Evolutionary conservation across 352 stramenopile genomes (phyloP), one percentile per base, ranked within the genome.

Genomic region (Pythium volutum): DNA sequence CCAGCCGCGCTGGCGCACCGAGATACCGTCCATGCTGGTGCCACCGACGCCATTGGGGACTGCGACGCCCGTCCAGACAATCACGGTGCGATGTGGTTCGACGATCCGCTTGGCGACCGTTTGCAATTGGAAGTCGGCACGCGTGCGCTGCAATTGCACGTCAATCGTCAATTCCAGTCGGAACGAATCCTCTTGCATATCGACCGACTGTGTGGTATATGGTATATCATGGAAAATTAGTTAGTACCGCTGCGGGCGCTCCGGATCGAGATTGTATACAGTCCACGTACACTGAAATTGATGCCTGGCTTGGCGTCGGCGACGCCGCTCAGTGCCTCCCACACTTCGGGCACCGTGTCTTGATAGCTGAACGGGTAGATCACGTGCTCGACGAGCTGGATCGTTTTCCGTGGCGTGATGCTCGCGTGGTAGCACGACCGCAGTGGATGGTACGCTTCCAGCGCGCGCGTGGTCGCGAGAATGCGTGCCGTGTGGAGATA

Each of bases 1-100:
- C 59, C 59, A 66, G 2, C 50, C 59, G 2, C 23, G 22, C n/a
- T 66, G 59, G 0, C 31, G 38, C 4, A 66, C 50, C 9, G 22
- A 43, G 14, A 66, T 54, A 20, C 59, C 59, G 16, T 51, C 38
- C 31, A 59, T 59, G n/a, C 23, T 45, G 14, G n/a, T 20, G 14
- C n/a, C 31, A 15, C 8, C 25, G 3, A 59, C 50, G 4, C 52
- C 49, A 22, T 4, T 20, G 5, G 59, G 59, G 4, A 53, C 50
- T 2, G 41, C 49, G 18, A 59, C 6, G 7, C 23, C 59, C 1
- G 50, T 45, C 49, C 51, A 66, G 1, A 66, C 48, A 27, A 66
- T 49, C 12, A 66, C 49, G 1, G 25, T 42, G n/a, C 59, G 59
- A 29, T 60, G 15, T 1, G 23, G 2, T 15, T 66, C 58, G 16